These are phyloP conservation scores for Hamamelis virginiana DNA, from an alignment of 164 flowering plant genomes.

Conservation along the genomic window DNA sequence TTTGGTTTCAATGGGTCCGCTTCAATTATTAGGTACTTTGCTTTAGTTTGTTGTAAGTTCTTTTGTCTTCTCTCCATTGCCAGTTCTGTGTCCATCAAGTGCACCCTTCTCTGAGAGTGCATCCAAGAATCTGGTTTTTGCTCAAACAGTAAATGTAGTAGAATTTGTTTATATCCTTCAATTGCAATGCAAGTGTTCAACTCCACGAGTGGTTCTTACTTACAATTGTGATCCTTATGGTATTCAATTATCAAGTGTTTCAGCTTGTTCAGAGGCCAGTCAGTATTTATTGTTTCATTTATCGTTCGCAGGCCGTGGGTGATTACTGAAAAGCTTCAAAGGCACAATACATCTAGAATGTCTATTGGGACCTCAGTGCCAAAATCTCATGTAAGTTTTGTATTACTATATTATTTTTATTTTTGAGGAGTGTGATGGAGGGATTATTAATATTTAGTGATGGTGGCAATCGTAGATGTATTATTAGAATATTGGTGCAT, in stretches of 20 bases:
- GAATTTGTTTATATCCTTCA: background rate
- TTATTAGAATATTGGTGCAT: too few relatives aligned
- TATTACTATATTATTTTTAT: background rate
- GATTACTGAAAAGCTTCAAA: constrained; percentile 15
- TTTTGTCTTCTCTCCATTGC: too few relatives aligned
- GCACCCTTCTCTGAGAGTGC: background rate
- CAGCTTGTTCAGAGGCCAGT: background rate
- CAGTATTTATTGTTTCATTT: background rate
- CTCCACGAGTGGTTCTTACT: too few relatives aligned
- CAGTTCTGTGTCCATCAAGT: too few relatives aligned
- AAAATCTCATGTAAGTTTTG: constrained; percentile 23
- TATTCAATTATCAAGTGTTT: too few relatives aligned
- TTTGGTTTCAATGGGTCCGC: too few relatives aligned
- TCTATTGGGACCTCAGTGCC: constrained; percentile 12
- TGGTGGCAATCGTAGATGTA: background rate
- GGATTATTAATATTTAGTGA: background rate
- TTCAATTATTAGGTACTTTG: too few relatives aligned
- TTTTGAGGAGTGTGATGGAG: background rate
- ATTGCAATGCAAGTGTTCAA: too few relatives aligned
- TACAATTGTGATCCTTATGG: too few relatives aligned
- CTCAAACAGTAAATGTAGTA: too few relatives aligned
- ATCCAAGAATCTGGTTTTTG: background rate
- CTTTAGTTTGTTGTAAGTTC: too few relatives aligned
- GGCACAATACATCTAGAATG: constrained; percentile 9
- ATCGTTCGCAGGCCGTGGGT: constrained; percentile 48